phyloP scores from a whole-genome alignment of 176 grass and related monocot genomes.

The Zoysia japonica region DNA sequence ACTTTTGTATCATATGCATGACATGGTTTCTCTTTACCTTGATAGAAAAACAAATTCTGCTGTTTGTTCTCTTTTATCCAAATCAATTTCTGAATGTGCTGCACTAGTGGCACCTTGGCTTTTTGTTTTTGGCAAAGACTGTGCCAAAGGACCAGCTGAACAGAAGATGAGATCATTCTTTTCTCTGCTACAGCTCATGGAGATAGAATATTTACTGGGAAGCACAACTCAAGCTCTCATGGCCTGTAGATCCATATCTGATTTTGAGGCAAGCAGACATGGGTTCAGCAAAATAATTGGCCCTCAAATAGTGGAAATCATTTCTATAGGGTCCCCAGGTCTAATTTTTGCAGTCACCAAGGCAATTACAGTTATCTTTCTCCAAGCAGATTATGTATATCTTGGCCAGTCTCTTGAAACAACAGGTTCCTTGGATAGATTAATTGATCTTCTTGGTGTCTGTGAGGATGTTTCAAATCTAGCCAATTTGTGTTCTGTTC shows the following conservation, averaged over 20 bases:
- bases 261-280: slow-evolving; percentile 58
- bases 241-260: slow-evolving; percentile 70
- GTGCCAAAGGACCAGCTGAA: slow-evolving; percentile 46
- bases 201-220: slow-evolving; percentile 54
- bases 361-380: slow-evolving; percentile 58
- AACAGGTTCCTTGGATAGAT: slow-evolving; percentile 53
- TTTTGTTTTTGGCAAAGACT: slow-evolving; percentile 75
- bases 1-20: slow-evolving; percentile 71
- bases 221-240: slow-evolving; percentile 66
- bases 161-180: slow-evolving; percentile 61
- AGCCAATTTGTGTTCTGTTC: slow-evolving; percentile 49
- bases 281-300: slow-evolving; percentile 63
- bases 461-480: slow-evolving; percentile 55
- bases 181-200: slow-evolving; percentile 44
- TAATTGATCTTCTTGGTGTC: slow-evolving; percentile 48
- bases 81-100: slow-evolving; percentile 50
- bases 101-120: slow-evolving; percentile 71
- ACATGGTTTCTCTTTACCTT: slow-evolving; percentile 83
- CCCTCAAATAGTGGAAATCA: slow-evolving; percentile 57
- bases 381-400: slow-evolving; percentile 43
- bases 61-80: slow-evolving; percentile 45
- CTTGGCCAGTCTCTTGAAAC: slow-evolving; percentile 67
- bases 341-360: slow-evolving; percentile 50
- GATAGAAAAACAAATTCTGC: slow-evolving; percentile 56
- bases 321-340: slow-evolving; percentile 51